Percentiles rank a stretch among this genome's conserved stretches.
These are phyloP conservation scores for Apiosordaria backusii DNA, from an alignment of 495 filamentous ascomycete species.

Conservation along the genomic window DNA sequence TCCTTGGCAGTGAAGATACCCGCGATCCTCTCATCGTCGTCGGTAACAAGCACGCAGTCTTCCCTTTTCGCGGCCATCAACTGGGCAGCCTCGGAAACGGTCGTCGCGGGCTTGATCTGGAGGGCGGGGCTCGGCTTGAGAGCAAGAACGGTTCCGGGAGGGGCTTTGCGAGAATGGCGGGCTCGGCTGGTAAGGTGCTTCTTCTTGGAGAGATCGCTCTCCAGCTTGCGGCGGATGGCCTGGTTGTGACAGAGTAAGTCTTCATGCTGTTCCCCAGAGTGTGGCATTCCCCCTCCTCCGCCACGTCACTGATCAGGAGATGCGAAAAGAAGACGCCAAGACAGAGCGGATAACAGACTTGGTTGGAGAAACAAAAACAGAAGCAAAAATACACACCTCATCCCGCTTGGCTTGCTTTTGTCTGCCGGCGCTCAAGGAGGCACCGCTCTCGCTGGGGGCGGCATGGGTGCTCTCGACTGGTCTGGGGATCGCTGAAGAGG, in stretches of 20 bases:
- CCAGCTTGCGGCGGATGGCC: constrained; percentile 95
- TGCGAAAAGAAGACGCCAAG: constrained; percentile 1
- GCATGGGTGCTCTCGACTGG: constrained; percentile 64
- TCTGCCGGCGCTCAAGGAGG: constrained; percentile 78
- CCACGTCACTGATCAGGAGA: constrained; percentile 18
- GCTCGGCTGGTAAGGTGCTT: constrained; percentile 72
- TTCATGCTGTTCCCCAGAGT: constrained; percentile 25
- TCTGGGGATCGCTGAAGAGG: constrained; percentile 72
- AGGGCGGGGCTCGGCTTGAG: constrained; percentile 92
- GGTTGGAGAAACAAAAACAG: not conserved
- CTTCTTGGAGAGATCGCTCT: constrained; percentile 97
- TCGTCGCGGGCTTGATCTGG: constrained; percentile 94
- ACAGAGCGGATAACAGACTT: not conserved
- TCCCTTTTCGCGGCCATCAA: constrained; percentile 98
- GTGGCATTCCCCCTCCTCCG: not conserved
- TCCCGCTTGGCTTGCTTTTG: constrained; percentile 95
- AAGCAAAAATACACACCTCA: constrained; percentile 62
- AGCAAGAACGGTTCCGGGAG: constrained; percentile 91
- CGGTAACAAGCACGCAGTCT: constrained; percentile 98
- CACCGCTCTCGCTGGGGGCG: constrained; percentile 59
- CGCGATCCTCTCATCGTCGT: constrained; percentile 94
- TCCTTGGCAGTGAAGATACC: constrained; percentile 99
- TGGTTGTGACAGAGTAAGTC: constrained; percentile 33
- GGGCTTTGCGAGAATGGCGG: constrained; percentile 83
- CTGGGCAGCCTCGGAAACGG: constrained; percentile 94